These are phyloP conservation scores for Hypoxylon perforatum DNA, from an alignment of 495 filamentous ascomycete species.

Conservation along the genomic window DNA sequence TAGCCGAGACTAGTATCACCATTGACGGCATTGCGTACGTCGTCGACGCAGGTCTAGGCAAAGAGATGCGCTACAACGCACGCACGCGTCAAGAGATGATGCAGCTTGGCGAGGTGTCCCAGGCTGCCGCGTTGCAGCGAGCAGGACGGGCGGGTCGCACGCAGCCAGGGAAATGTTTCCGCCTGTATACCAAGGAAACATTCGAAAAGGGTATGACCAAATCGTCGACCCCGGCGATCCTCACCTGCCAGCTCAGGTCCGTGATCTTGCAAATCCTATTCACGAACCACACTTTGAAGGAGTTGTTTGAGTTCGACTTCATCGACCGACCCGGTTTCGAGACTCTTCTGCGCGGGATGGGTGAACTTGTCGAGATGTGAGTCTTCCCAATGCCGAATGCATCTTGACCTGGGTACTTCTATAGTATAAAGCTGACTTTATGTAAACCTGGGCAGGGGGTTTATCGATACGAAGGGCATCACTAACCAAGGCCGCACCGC, in stretches of 20 bases:
- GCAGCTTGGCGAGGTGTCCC: not conserved
- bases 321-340: not conserved
- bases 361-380: not conserved
- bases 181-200: not conserved
- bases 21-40: not conserved
- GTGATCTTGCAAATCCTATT: too few relatives aligned
- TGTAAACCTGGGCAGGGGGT: too few relatives aligned
- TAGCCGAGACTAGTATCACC: not conserved
- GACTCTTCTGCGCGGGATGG: not conserved
- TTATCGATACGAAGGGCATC: not conserved
- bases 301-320: not conserved
- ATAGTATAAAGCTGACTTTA: too few relatives aligned
- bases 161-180: not conserved
- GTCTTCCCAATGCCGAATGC: too few relatives aligned
- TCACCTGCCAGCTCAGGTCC: too few relatives aligned
- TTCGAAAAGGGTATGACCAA: not conserved
- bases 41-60: not conserved
- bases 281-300: too few relatives aligned
- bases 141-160: not conserved
- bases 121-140: not conserved
- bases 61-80: not conserved
- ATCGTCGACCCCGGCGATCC: not conserved
- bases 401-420: too few relatives aligned
- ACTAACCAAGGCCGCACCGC: not conserved
- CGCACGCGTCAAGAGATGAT: not conserved